Conservation (phyloP, 768 basidiomycete species). For the Tulasnella sp. region DNA sequence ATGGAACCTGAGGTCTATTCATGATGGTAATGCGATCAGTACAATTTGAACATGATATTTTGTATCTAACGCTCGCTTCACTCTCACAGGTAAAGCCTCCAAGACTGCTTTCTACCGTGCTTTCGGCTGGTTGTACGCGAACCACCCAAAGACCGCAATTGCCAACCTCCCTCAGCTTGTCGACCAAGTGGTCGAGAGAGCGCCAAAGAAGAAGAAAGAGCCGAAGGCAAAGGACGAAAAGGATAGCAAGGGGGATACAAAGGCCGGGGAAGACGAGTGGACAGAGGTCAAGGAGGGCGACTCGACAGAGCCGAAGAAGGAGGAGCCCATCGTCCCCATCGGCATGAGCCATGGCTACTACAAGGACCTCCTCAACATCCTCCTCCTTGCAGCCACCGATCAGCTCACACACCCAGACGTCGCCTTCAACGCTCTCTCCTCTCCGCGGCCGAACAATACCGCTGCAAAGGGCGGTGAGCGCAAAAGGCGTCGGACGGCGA, state of each 20-base stretch:
- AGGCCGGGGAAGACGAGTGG: neutral
- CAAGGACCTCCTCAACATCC: constrained; percentile 65
- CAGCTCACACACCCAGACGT: constrained; percentile 30
- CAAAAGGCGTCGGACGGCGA: neutral
- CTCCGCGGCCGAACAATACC: constrained; percentile 3
- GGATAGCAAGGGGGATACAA: constrained; percentile 3
- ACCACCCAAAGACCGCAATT: constrained; percentile 62
- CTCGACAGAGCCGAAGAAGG: constrained; percentile 18
- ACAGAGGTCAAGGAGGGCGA: constrained; percentile 12
- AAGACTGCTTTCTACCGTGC: constrained; percentile 48
- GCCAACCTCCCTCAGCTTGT: constrained; percentile 46
- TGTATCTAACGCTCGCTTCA: neutral
- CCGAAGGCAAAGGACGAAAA: constrained; percentile 13
- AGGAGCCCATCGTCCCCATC: constrained; percentile 7
- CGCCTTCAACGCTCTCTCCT: constrained; percentile 14
- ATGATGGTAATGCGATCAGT: constrained; percentile 38
- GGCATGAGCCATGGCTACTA: constrained; percentile 50
- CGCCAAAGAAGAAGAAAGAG: constrained; percentile 21
- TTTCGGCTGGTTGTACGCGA: constrained; percentile 57
- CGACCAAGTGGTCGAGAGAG: constrained; percentile 38
- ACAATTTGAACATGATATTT: neutral
- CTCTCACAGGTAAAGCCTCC: constrained; percentile 33
- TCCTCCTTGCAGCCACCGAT: constrained; percentile 46
- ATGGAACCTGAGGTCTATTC: constrained; percentile 59
- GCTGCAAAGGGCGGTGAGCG: neutral